phyloP scores from a whole-genome alignment of 2,329 filamentous ascomycete species.

The Alternaria ventricosa region DNA sequence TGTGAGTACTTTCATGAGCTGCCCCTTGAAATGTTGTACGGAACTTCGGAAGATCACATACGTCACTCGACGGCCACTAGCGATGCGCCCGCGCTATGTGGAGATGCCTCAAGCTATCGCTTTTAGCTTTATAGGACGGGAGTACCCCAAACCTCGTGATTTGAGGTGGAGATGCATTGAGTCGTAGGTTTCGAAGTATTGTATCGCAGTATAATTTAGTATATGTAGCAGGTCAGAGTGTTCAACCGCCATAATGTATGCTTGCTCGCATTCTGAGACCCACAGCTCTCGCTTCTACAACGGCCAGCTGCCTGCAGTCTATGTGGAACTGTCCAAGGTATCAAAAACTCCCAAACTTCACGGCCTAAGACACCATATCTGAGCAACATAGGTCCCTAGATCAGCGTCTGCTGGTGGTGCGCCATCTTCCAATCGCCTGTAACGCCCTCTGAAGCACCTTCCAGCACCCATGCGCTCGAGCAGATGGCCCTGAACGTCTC shows the following conservation, averaged over 20 bases:
- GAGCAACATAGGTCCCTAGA: conserved; percentile 6
- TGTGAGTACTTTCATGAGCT: neutral
- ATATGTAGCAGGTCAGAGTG: neutral
- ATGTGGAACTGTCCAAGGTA: neutral
- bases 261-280: neutral
- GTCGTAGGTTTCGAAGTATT: neutral
- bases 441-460: conserved; percentile 15
- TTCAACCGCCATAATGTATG: neutral
- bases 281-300: neutral
- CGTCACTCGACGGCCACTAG: conserved; percentile 31
- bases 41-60: conserved; percentile 20
- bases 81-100: conserved; percentile 15
- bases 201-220: too few relatives aligned
- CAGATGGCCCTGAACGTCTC: conserved; percentile 32
- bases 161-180: neutral
- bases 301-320: neutral
- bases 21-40: conserved; percentile 3
- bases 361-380: neutral
- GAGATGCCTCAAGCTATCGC: conserved; percentile 11
- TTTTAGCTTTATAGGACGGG: neutral
- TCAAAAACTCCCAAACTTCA: neutral
- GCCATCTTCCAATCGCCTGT: conserved; percentile 36
- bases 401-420: conserved; percentile 39
- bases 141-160: neutral
- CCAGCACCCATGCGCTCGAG: conserved; percentile 34